phyloP scores from a whole-genome alignment of 2,329 filamentous ascomycete species.

The Venturiaceae sp. region DNA sequence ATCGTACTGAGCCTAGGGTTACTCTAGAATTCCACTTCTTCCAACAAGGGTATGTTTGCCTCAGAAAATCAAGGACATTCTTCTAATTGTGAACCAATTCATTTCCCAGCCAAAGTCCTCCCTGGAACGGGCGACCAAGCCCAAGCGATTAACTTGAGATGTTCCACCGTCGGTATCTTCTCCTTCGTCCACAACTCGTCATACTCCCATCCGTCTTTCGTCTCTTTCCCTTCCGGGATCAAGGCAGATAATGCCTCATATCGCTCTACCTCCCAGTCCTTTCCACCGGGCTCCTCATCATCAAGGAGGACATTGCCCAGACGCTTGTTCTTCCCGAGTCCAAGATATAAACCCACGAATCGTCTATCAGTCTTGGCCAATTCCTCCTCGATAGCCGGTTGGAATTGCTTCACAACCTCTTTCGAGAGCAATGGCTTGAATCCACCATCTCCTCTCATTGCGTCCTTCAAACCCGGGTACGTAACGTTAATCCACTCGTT shows the following conservation, averaged over 20 bases:
- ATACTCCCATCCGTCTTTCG: conserved; percentile 10
- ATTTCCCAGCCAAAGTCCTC: conserved; percentile 3
- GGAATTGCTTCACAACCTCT: conserved; percentile 12
- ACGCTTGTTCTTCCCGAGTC: conserved; percentile 16
- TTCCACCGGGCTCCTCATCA: conserved; percentile 15
- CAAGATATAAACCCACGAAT: conserved; percentile 17
- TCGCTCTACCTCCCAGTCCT: conserved; percentile 19
- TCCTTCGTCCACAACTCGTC: conserved; percentile 17
- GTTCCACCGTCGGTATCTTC: conserved; percentile 10
- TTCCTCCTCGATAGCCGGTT: conserved; percentile 11
- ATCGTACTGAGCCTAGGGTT: too few relatives aligned
- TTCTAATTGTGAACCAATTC: not conserved
- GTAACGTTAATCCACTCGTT: conserved; percentile 18
- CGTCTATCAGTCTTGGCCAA: conserved; percentile 11
- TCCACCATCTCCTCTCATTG: conserved; percentile 5
- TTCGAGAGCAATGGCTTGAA: conserved; percentile 21
- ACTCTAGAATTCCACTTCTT: too few relatives aligned
- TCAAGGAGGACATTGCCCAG: conserved; percentile 20
- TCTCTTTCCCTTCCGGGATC: conserved; percentile 14
- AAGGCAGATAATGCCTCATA: conserved; percentile 15
- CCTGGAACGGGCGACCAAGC: conserved; percentile 17
- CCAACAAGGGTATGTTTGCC: too few relatives aligned
- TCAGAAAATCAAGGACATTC: not conserved
- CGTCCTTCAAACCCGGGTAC: conserved; percentile 16
- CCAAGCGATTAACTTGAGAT: conserved; percentile 19